phyloP scores from a whole-genome alignment of 2,329 filamentous ascomycete species.

The Aspergillus hortae region DNA sequence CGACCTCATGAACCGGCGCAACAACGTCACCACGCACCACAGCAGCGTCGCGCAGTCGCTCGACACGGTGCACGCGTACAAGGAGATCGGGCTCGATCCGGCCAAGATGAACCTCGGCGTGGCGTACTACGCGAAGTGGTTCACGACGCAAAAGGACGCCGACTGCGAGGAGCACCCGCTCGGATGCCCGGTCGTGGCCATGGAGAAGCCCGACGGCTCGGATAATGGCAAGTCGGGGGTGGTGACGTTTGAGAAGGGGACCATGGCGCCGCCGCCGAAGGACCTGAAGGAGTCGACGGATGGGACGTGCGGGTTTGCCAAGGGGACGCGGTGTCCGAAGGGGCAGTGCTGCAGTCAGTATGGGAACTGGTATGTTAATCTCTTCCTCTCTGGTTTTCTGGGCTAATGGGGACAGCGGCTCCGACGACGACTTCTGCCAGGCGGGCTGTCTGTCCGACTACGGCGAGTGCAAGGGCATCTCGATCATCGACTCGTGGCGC shows the following conservation, averaged over 20 bases:
- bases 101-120: constrained; percentile 63
- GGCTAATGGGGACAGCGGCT: constrained; percentile 27
- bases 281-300: constrained; percentile 26
- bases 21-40: constrained; percentile 62
- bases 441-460: constrained; percentile 37
- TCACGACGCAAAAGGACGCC: constrained; percentile 50
- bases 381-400: not conserved
- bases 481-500: constrained; percentile 56
- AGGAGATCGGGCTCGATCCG: constrained; percentile 53
- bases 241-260: constrained; percentile 47
- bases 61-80: constrained; percentile 56
- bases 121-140: constrained; percentile 68
- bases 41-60: constrained; percentile 57
- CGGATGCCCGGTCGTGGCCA: constrained; percentile 56
- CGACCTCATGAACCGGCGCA: constrained; percentile 68
- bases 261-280: constrained; percentile 19
- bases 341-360: constrained; percentile 34
- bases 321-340: constrained; percentile 26
- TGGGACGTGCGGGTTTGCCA: constrained; percentile 31
- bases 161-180: constrained; percentile 48
- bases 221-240: constrained; percentile 55
- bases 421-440: constrained; percentile 28
- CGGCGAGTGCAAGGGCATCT: constrained; percentile 42
- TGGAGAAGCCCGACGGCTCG: constrained; percentile 59
- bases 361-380: constrained; percentile 31